Percentiles rank a stretch among this genome's conserved stretches.
Evolutionary conservation across 306 rosid species (phyloP).

Genomic region (Coriaria nepalensis): DNA sequence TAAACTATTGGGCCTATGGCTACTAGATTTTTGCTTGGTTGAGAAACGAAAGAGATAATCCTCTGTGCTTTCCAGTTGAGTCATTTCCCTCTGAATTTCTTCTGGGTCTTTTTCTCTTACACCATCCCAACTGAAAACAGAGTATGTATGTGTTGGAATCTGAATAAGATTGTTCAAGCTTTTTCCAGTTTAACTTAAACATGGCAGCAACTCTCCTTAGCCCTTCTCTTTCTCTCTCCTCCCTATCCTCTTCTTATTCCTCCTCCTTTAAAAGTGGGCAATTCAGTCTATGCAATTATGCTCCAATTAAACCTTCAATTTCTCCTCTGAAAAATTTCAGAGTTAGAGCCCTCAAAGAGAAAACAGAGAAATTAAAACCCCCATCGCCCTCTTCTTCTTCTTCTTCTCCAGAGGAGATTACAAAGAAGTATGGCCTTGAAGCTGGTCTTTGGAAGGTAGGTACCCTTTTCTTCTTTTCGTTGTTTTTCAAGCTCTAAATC

Average conservation of each 20-base stretch:
- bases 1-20: too few species aligned
- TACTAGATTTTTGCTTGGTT: too few species aligned
- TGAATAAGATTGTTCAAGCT: too few species aligned
- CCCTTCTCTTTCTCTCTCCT: constrained; percentile 23
- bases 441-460: constrained; percentile 96
- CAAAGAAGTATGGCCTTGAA: constrained; percentile 83
- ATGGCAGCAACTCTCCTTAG: constrained; percentile 32
- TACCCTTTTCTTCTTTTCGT: constrained; percentile 7
- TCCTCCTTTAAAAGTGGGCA: constrained; percentile 18
- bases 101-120: too few species aligned
- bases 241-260: constrained; percentile 28
- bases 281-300: constrained; percentile 10
- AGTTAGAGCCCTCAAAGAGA: constrained; percentile 54
- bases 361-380: constrained; percentile 53
- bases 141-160: constrained; percentile 18
- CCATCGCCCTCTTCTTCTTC: constrained; percentile 33
- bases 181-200: too few species aligned
- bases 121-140: not conserved
- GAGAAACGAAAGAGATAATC: too few species aligned
- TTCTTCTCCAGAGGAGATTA: constrained; percentile 42
- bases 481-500: too few species aligned
- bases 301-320: constrained; percentile 18
- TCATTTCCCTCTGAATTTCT: too few species aligned
- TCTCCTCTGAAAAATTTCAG: constrained; percentile 30
- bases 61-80: too few species aligned